Base-by-base conservation (phyloP, 2,329 filamentous ascomycete species). In the Botrytis galanthina region DNA sequence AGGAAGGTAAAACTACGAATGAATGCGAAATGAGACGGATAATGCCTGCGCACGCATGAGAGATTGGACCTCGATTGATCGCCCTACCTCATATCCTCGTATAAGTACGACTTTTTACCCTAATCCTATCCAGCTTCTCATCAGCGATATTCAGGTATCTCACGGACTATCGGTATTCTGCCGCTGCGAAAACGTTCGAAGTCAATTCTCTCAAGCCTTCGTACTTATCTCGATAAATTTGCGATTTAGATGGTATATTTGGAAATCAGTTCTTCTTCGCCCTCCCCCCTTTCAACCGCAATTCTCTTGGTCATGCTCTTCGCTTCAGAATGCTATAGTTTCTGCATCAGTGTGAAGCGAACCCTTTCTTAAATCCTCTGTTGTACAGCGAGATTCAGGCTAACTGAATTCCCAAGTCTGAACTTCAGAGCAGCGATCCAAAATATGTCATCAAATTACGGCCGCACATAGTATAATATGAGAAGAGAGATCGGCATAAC, bases 91-190 rank as follows among this genome's bases (percentile, higher is more conserved):
- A 68, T 22, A 26, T 42, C 8, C 8, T 22, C 4, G 7, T 42
- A 62, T 26, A 3, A 2, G 5, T 9, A 1, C 1, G 18, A 57
- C 7, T 1, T 1, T 4, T 26, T n/a, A 32, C 4, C 12, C 20
- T 18, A 39, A 35, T 42, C 10, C 5, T 54, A 10, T 16, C n/a
- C 1, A 1, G 16, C 5, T 22, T 6, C 4, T n/a, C 20, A 7
- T 57, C n/a, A 5, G 26, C 0, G 9, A 9, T 42, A 1, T 6
- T 10, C 18, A 32, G 26, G 29, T 29, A 12, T 8, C 22, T 39
- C 6, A 16, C 26, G 14, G 10, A 18, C 5, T 32, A 26, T 57
- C 35, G 22, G 6, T 22, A 46, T 6, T 14, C 18, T 48, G 12
- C 35, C n/a, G 8, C 10, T 32, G 14, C 29, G n/a, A n/a, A 32